Evolutionary conservation across 495 filamentous ascomycete species (phyloP), one percentile per base, ranked within the genome.

Genomic region (Collariella sp.): DNA sequence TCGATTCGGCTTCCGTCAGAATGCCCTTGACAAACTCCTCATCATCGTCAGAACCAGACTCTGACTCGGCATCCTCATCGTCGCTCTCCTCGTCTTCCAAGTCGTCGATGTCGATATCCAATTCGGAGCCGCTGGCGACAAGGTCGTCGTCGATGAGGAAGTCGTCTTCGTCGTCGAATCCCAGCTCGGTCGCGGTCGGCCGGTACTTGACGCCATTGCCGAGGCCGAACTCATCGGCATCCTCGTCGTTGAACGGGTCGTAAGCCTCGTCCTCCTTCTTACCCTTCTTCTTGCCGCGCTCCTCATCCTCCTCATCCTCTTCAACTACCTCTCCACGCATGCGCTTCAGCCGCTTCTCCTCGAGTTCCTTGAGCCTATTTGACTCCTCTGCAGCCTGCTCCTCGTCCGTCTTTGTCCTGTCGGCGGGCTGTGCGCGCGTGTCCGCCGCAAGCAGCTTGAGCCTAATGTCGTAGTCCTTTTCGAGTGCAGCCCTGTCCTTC

Each of bases 81-180:
- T 73, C 75, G 31, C 80, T 77, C 22, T 79, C 76, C 24, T 82
- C 79, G 11, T 75, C 76, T n/a, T 64, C 77, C 16, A 74, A 72
- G 41, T 70, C 75, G 45, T 80, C 70, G 22, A 72, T 76, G 54
- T 76, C 78, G 7, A 80, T 76, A 19, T 85, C 83, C 7, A 79
- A 57, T 7, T 84, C 82, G 12, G 83, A 84, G 31, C 76, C 84
- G 52, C 77, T 84, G 1, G 82, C 81, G 44, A 96, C 78, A 1
- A 96, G 77, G 47, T 95, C 84, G 52, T 93, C 87, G 54, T 96
- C 91, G 50, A 96, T 84, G 9, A 88, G 51, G 59, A 96, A 96
- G 54, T 95, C 87, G 63, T 96, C 91, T 64, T 96, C 91, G 58
- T 95, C 91, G 56, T 95, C 89, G 29, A 90, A 83, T 24, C 76